Evolutionary conservation across 768 basidiomycete species (phyloP).

Genomic region (Leccinum barrowsii): DNA sequence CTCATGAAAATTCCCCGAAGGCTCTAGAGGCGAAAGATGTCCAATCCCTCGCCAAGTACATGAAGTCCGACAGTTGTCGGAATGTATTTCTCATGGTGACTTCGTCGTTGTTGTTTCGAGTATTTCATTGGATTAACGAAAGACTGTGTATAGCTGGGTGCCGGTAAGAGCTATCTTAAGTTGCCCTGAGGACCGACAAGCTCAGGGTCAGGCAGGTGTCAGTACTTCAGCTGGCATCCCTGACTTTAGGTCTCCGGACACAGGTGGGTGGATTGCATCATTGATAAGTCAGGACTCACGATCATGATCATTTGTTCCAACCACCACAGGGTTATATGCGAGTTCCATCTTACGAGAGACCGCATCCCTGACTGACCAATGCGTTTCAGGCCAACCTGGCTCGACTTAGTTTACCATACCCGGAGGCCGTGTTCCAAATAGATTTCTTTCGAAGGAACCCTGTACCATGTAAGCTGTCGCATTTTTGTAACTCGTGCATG

Average conservation of each 20-base stretch:
- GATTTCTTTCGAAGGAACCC: constrained; percentile 79
- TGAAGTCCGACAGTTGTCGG: constrained; percentile 62
- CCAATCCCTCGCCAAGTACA: constrained; percentile 57
- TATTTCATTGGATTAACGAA: constrained; percentile 4
- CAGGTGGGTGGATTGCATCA: constrained; percentile 47
- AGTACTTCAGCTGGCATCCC: constrained; percentile 84
- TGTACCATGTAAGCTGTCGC: constrained; percentile 57
- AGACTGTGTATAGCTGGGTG: constrained; percentile 50
- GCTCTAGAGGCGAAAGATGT: constrained; percentile 38
- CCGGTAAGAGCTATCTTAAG: constrained; percentile 42
- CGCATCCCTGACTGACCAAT: neutral
- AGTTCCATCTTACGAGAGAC: constrained; percentile 3
- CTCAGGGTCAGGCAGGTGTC: constrained; percentile 44
- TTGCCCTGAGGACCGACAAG: neutral
- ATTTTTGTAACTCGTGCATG: neutral
- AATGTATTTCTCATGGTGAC: constrained; percentile 72
- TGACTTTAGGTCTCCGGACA: constrained; percentile 84
- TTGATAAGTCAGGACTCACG: neutral
- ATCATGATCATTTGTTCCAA: neutral
- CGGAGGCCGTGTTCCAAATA: constrained; percentile 95
- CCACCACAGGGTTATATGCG: constrained; percentile 27
- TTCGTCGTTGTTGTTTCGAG: neutral
- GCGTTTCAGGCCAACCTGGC: constrained; percentile 65
- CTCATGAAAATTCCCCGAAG: constrained; percentile 9
- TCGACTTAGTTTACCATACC: constrained; percentile 77